Conservation (phyloP, 2,329 filamentous ascomycete genomes). For the Diaporthe sp. region DNA sequence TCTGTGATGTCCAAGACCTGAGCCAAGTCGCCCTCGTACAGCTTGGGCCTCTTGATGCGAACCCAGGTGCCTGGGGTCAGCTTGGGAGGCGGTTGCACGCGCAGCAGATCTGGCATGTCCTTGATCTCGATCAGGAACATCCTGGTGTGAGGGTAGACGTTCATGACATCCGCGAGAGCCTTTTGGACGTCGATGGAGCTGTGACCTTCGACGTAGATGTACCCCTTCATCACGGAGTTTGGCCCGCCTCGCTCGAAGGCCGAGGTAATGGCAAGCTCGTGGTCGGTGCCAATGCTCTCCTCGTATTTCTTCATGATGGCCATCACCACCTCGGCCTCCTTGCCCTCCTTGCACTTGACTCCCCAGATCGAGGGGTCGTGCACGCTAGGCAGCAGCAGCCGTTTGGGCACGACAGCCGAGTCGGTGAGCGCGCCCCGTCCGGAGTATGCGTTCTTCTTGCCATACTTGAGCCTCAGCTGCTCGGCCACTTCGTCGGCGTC, state of each 20-base stretch:
- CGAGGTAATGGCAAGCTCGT: conserved; percentile 85
- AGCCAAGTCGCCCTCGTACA: conserved; percentile 89
- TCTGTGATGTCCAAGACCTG: conserved; percentile 93
- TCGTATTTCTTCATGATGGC: conserved; percentile 89
- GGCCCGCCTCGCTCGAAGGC: conserved; percentile 89
- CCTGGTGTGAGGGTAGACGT: conserved; percentile 89
- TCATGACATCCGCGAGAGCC: conserved; percentile 84
- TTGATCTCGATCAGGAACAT: conserved; percentile 93
- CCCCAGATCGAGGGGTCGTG: conserved; percentile 97
- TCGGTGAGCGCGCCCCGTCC: conserved; percentile 68
- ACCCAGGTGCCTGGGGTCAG: conserved; percentile 93
- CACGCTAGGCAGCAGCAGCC: conserved; percentile 88
- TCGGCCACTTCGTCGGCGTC: conserved; percentile 95
- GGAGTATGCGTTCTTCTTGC: conserved; percentile 68
- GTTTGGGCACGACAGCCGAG: conserved; percentile 83
- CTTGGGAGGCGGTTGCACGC: conserved; percentile 86
- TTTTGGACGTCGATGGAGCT: conserved; percentile 86
- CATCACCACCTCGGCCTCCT: conserved; percentile 91
- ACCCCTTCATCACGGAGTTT: conserved; percentile 87
- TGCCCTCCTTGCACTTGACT: conserved; percentile 91
- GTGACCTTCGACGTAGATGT: conserved; percentile 93
- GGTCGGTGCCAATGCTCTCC: conserved; percentile 80
- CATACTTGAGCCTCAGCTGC: conserved; percentile 87
- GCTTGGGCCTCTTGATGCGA: conserved; percentile 80
- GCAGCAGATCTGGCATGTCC: conserved; percentile 96